Base-by-base conservation (phyloP, 1,284 basidiomycete genomes). In the Sporisorium sorghi region DNA sequence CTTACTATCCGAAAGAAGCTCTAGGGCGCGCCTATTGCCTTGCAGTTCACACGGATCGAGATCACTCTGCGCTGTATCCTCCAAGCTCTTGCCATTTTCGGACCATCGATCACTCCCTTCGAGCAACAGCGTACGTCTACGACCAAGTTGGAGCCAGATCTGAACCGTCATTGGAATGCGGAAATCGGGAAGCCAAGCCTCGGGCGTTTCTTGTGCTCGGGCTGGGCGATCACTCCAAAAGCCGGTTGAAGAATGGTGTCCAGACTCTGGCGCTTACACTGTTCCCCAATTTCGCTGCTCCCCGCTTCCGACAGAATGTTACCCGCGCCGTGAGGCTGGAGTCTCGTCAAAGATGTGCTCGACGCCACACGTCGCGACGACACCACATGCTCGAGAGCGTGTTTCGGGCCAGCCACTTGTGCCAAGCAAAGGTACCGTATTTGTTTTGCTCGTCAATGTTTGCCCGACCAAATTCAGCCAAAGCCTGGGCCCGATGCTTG, bases 231-330 rank as follows among this genome's bases (percentile, higher is more conserved):
- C 33, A 23, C 11, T 23, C 37, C 46, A 49, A 42, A 39, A 9
- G 17, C 47, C 47, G 47, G 55, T 24, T 11, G 19, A 32, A 8
- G 28, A 42, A 5, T 23, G n/a, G 26, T 14, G 37, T 50, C 56
- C 56, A 50, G 47, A 50, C 47, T 26, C 33, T 33, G 23, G 51
- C 15, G 51, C 46, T 48, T 49, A 15, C 15, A 15, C 15, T 49
- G 19, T 35, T 26, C n/a, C 8, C 17, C 39, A 17, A 2, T 5
- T 40, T 37, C 7, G 3, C 17, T 11, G 19, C 37, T 58, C 33
- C 24, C 47, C 47, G 56, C 56, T 49, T 58, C 46, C 47, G 56
- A 58, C 24, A 24, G 14, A 10, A 5, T 7, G 42, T 23, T 12
- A 3, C n/a, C n/a, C n/a, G n/a, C n/a, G n/a, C n/a, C n/a, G n/a